These are phyloP conservation scores for Lolium rigidum DNA, from an alignment of 176 grass and related monocot species.

Conservation along the genomic window DNA sequence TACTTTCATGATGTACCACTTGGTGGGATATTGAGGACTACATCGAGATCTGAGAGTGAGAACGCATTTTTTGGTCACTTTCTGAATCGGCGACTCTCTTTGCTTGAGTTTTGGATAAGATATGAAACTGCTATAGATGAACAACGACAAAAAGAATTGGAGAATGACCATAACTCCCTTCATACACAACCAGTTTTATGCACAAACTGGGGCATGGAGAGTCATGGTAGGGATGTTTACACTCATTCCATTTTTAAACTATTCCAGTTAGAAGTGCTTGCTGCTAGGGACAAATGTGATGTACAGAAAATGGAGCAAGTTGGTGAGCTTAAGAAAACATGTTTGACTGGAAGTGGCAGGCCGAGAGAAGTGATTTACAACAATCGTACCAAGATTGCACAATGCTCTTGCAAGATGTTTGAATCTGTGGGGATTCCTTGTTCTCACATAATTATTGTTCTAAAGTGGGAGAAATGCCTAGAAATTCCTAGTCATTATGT, in stretches of 20 bases:
- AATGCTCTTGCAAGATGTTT: neutral
- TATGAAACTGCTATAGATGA: neutral
- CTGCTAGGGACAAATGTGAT: neutral
- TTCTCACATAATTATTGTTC: neutral
- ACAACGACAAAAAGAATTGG: neutral
- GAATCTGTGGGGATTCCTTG: neutral
- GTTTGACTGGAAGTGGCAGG: neutral
- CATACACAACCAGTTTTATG: neutral
- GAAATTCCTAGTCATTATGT: neutral
- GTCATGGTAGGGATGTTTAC: neutral
- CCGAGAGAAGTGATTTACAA: neutral
- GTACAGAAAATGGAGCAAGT: neutral
- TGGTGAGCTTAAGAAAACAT: neutral
- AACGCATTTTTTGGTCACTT: neutral
- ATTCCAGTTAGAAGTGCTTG: neutral
- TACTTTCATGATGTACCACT: neutral
- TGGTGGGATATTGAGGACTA: neutral
- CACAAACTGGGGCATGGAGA: neutral
- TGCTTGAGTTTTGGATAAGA: slow-evolving; percentile 9
- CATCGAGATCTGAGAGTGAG: slow-evolving; percentile 10
- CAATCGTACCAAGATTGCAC: neutral
- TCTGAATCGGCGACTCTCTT: neutral
- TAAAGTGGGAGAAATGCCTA: neutral
- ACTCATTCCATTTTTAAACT: neutral
- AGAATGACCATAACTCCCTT: neutral